These are phyloP conservation scores for Neonectria neomacrospora DNA, from an alignment of 2,329 filamentous ascomycete species.

Conservation along the genomic window DNA sequence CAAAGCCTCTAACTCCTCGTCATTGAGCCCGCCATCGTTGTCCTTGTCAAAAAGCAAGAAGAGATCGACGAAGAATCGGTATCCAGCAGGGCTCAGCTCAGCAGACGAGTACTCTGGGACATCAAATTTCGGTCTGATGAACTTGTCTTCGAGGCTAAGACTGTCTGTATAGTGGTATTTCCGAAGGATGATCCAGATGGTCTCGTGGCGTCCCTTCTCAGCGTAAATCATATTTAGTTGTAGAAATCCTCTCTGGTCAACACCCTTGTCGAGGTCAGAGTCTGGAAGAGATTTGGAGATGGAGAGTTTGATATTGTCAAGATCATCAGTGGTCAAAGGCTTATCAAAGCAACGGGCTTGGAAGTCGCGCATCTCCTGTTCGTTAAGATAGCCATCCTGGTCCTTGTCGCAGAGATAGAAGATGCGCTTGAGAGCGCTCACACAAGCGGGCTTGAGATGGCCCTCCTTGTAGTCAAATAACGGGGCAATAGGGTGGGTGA, in stretches of 20 bases:
- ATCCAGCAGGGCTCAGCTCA: conserved; percentile 92
- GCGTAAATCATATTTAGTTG: conserved; percentile 95
- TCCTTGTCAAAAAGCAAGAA: conserved; percentile 97
- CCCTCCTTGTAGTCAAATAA: conserved; percentile 96
- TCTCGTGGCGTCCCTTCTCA: conserved; percentile 97
- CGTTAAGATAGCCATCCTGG: conserved; percentile 91
- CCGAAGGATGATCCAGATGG: conserved; percentile 95
- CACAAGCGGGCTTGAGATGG: conserved; percentile 86
- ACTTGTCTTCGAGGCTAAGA: conserved; percentile 88
- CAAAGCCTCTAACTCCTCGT: conserved; percentile 83
- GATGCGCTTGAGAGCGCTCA: conserved; percentile 86
- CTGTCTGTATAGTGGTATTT: conserved; percentile 98
- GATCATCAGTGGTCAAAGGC: conserved; percentile 80
- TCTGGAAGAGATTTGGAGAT: conserved; percentile 76
- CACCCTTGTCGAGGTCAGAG: conserved; percentile 73
- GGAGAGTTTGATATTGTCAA: conserved; percentile 90
- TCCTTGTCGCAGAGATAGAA: conserved; percentile 98
- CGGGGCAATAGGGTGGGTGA: conserved; percentile 95
- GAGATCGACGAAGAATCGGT: conserved; percentile 96
- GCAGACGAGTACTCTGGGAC: conserved; percentile 92
- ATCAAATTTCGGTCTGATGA: conserved; percentile 93
- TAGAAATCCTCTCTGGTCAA: conserved; percentile 86
- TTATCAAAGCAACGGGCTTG: conserved; percentile 94
- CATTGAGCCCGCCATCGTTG: conserved; percentile 93
- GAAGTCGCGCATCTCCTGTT: conserved; percentile 90